Evolutionary conservation across 257 asterid species (phyloP).

Genomic region (Echium plantagineum): DNA sequence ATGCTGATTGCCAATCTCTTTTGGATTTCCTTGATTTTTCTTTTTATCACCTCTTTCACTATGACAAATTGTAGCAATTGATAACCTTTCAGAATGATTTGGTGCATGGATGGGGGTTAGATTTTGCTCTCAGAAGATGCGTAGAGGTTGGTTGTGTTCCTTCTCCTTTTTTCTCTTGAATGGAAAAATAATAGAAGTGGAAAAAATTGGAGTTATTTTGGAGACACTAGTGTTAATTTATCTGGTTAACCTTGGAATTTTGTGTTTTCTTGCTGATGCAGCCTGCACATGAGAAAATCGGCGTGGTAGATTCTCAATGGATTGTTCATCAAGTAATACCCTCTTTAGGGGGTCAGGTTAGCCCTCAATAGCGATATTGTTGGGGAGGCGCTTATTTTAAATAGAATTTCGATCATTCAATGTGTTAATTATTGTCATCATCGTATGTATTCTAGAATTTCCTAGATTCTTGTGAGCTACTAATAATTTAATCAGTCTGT

Average conservation of each 20-base stretch:
- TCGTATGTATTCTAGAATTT: too few species aligned
- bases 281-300: conserved; percentile 99
- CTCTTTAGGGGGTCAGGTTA: conserved; percentile 95
- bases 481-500: too few species aligned
- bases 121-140: conserved; percentile 91
- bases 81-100: conserved; percentile 69
- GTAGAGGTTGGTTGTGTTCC: conserved; percentile 63
- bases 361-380: too few species aligned
- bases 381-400: too few species aligned
- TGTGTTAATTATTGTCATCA: too few species aligned
- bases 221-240: neutral
- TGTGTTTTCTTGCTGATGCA: conserved; percentile 26
- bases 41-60: conserved; percentile 6
- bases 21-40: neutral
- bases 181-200: neutral
- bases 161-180: conserved; percentile 4
- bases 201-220: neutral
- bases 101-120: conserved; percentile 99
- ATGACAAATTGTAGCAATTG: conserved; percentile 4
- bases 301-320: conserved; percentile 99
- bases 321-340: conserved; percentile 98
- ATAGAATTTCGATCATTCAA: too few species aligned
- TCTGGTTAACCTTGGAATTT: neutral
- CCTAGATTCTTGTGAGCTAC: too few species aligned
- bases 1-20: conserved; percentile 5